Base-by-base conservation (phyloP, 2,329 filamentous ascomycete genomes). In the Penicillium psychrosexuale region DNA sequence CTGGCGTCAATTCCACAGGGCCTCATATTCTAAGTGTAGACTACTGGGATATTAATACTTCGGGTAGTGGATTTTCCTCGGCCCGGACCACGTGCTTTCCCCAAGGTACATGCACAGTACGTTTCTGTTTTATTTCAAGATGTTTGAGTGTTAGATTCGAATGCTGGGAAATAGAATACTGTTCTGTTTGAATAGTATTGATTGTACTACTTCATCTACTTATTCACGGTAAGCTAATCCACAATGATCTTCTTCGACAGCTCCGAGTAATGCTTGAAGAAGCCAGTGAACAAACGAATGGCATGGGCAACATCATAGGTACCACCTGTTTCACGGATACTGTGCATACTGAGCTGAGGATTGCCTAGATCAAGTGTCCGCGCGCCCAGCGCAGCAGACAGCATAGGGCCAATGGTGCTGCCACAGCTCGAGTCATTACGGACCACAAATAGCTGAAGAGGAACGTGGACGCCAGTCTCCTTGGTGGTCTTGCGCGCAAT, bases 381-480 rank as follows among this genome's bases (percentile, higher is more conserved):
- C 51, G 91, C 86, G 53, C 94, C 94, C 65, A 97, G 78, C 56
- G 87, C 87, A 24, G 93, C 91, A 51, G 89, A 89, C 43, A 97
- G 80, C 86, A 97, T 97, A n/a, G 94, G 94, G 0, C 94, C 94
- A 68, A 99, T 99, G 34, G 94, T 99, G 77, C 90, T 93, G 53
- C 94, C 94, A 73, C 94, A 99, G 49, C 89, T 85, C 4, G 89
- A 94, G 72, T 99, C 94, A 74, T 99, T 99, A 69, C 92, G 85
- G 44, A 97, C 93, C 38, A 99, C 94, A 68, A 97, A 97, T 37
- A 97, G 79, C 78, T 99, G 94, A 51, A 99, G 82, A 13, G 94
- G 94, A 19, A 97, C 91, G 24, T 85, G 86, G 17, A 82, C 84
- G 33, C 80, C 77, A 44, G 82, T 84, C 44, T 77, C 71, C 12